Percentiles rank a stretch among this genome's conserved stretches.
Evolutionary conservation across 2,329 filamentous ascomycete genomes (phyloP).

Genomic region (Orbilia oligospora): DNA sequence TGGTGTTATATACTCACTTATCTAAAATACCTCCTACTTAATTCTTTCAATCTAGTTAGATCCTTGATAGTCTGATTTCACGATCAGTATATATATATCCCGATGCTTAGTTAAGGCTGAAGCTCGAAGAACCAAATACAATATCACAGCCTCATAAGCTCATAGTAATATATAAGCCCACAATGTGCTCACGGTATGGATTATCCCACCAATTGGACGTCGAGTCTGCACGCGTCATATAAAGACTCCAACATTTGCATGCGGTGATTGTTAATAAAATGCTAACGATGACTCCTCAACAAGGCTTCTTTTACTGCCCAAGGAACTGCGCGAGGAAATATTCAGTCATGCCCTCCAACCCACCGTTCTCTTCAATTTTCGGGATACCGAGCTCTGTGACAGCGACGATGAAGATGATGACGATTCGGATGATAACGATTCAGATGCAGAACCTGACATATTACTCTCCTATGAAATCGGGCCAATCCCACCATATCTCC

Average conservation of each 20-base stretch:
- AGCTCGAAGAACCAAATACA: too few relatives aligned
- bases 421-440: neutral
- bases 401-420: neutral
- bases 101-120: too few relatives aligned
- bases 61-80: too few relatives aligned
- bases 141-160: too few relatives aligned
- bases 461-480: slow-evolving; percentile 16
- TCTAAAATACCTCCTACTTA: too few relatives aligned
- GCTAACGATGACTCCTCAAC: neutral
- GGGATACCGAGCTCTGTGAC: neutral
- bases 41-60: too few relatives aligned
- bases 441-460: neutral
- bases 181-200: too few relatives aligned
- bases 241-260: neutral
- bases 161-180: too few relatives aligned
- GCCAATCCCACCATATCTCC: slow-evolving; percentile 13
- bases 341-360: slow-evolving; percentile 7
- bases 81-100: too few relatives aligned
- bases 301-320: slow-evolving; percentile 24
- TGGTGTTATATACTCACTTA: too few relatives aligned
- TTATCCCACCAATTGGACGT: too few relatives aligned
- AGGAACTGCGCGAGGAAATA: slow-evolving; percentile 36
- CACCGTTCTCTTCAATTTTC: slow-evolving; percentile 21
- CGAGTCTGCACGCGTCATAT: too few relatives aligned
- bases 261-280: neutral